These are phyloP conservation scores for Groenewaldozyma tartarivorans DNA, from an alignment of 805 yeast species.

Conservation along the genomic window DNA sequence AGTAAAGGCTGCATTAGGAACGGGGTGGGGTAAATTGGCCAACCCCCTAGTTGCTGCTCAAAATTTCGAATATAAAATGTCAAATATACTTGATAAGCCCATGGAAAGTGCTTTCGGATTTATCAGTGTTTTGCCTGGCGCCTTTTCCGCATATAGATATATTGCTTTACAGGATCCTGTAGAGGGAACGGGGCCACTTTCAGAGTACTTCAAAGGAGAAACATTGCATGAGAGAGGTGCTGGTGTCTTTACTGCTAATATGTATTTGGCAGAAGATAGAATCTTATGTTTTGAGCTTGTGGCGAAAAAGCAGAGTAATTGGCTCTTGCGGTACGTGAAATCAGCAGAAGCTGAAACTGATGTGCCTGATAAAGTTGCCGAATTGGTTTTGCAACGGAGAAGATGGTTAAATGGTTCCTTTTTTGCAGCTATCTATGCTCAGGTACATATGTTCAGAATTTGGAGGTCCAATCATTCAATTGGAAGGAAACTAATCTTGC, in stretches of 20 bases:
- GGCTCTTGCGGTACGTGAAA: slow-evolving; percentile 79
- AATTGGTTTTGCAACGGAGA: slow-evolving; percentile 82
- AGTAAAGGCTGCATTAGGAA: slow-evolving; percentile 77
- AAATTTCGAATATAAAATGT: slow-evolving; percentile 92
- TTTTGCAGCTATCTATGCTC: slow-evolving; percentile 85
- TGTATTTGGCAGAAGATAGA: slow-evolving; percentile 96
- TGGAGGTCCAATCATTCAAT: slow-evolving; percentile 67
- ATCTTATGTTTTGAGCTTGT: slow-evolving; percentile 90
- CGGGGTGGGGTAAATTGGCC: slow-evolving; percentile 40
- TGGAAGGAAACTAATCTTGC: slow-evolving; percentile 59
- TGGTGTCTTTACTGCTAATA: slow-evolving; percentile 86
- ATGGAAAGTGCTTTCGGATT: slow-evolving; percentile 93
- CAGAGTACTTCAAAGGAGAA: slow-evolving; percentile 89
- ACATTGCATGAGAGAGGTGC: slow-evolving; percentile 51
- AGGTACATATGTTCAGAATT: slow-evolving; percentile 64
- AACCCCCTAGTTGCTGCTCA: slow-evolving; percentile 95
- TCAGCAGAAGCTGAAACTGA: slow-evolving; percentile 90
- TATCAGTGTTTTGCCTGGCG: slow-evolving; percentile 92
- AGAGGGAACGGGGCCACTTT: slow-evolving; percentile 75
- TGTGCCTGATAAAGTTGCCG: slow-evolving; percentile 83
- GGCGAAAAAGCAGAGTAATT: slow-evolving; percentile 65
- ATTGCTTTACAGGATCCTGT: slow-evolving; percentile 59
- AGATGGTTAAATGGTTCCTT: slow-evolving; percentile 97
- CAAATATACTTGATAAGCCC: slow-evolving; percentile 91
- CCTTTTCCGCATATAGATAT: slow-evolving; percentile 89